Evolutionary conservation across 148 eudicot species (phyloP).

Genomic region (Cornus kousa): DNA sequence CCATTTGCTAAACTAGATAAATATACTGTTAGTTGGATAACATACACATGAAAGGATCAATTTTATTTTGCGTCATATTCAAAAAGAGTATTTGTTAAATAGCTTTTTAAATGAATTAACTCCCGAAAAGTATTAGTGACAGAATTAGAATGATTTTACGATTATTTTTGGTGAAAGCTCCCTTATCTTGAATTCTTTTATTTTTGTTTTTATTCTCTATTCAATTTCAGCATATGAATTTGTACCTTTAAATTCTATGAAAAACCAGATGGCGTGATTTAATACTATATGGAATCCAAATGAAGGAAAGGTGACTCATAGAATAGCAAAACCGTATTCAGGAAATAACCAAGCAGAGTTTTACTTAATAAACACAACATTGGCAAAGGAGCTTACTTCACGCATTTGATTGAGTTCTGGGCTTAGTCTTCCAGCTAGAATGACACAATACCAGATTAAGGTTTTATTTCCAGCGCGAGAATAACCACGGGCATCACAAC

Average conservation of each 20-base stretch:
- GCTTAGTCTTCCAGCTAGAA: conserved; percentile 79
- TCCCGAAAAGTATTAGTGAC: too few relatives aligned
- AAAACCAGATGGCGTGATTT: neutral
- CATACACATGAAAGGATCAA: neutral
- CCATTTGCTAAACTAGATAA: conserved; percentile 9
- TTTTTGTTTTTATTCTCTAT: neutral
- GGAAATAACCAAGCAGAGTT: neutral
- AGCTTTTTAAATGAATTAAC: too few relatives aligned
- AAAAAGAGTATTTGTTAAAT: too few relatives aligned
- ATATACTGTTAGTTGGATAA: conserved; percentile 1
- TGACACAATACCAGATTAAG: conserved; percentile 81
- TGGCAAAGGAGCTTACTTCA: conserved; percentile 59
- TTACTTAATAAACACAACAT: neutral
- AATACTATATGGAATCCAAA: neutral
- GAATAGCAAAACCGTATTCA: neutral
- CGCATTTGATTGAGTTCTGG: conserved; percentile 80
- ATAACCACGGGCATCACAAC: conserved; percentile 81
- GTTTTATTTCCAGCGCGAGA: conserved; percentile 75
- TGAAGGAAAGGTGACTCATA: neutral
- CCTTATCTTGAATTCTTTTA: neutral
- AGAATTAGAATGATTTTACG: neutral
- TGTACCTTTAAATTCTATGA: neutral
- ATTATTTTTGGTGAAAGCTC: neutral
- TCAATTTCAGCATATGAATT: neutral
- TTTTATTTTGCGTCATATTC: neutral